These are phyloP conservation scores for Funneliformis geosporum DNA, from an alignment of 192 early-diverging fungal genomes.

Conservation along the genomic window DNA sequence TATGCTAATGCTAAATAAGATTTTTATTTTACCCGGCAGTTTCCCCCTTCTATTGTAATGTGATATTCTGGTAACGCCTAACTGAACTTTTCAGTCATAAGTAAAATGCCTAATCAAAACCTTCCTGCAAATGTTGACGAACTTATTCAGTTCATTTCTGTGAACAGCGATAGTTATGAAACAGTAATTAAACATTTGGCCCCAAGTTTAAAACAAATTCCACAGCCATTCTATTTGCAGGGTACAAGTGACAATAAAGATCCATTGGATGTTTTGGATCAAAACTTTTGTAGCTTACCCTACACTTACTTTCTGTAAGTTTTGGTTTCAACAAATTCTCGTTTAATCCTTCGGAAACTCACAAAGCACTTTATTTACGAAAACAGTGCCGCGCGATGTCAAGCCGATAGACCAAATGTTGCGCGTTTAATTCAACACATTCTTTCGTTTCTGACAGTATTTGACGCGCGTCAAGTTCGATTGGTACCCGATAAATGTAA, in stretches of 20 bases:
- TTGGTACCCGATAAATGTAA: constrained; percentile 24
- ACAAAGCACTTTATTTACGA: background rate
- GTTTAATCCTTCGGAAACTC: background rate
- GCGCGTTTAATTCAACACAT: constrained; percentile 19
- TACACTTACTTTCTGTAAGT: constrained; percentile 30
- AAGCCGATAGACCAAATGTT: constrained; percentile 9
- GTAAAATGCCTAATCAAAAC: background rate
- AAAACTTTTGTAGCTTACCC: background rate
- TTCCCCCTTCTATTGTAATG: no score
- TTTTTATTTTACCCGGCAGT: no score
- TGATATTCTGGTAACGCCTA: no score
- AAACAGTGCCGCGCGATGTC: constrained; percentile 26
- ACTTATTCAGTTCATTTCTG: background rate
- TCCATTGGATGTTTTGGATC: constrained; percentile 26
- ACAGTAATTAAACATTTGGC: background rate
- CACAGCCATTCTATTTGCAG: background rate
- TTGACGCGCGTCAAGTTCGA: constrained; percentile 21
- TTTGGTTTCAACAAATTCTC: background rate
- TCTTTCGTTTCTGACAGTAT: constrained; percentile 2
- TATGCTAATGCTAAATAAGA: no score
- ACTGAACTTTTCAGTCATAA: no score
- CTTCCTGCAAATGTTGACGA: constrained; percentile 4
- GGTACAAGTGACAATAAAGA: constrained; percentile 11
- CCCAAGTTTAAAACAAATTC: constrained; percentile 3
- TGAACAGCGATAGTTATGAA: background rate